phyloP scores from a whole-genome alignment of 2,329 filamentous ascomycete species.

The Atkinsonella hypoxylon region DNA sequence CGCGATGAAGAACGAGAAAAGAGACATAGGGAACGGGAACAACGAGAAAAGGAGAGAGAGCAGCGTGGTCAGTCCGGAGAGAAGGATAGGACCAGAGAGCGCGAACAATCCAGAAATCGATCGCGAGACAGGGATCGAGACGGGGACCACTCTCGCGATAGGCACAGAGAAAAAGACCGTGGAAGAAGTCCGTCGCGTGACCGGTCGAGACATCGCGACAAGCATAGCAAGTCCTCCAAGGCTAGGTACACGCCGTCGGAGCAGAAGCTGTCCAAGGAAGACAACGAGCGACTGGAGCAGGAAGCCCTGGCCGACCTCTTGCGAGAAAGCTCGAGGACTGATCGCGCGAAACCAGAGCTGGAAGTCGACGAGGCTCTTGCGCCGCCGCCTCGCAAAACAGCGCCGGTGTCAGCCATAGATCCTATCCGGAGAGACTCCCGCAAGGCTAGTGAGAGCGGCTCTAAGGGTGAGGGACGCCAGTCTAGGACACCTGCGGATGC shows the following conservation, averaged over 20 bases:
- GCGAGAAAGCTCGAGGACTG: constrained; percentile 42
- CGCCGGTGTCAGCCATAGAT: constrained; percentile 46
- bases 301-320: constrained; percentile 46
- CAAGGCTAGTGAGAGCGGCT: constrained; percentile 21
- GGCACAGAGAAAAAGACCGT: constrained; percentile 14
- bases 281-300: constrained; percentile 44
- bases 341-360: constrained; percentile 38
- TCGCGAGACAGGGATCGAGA: constrained; percentile 21
- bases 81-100: not conserved
- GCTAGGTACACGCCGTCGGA: constrained; percentile 29
- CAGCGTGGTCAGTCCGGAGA: constrained; percentile 3
- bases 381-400: constrained; percentile 40
- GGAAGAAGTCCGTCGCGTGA: constrained; percentile 21
- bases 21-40: constrained; percentile 27
- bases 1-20: constrained; percentile 29
- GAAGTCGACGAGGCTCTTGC: constrained; percentile 44
- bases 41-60: constrained; percentile 25
- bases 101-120: constrained; percentile 16
- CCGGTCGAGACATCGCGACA: constrained; percentile 19
- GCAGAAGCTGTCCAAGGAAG: constrained; percentile 43
- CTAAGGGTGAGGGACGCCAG: constrained; percentile 24
- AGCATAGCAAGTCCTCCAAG: constrained; percentile 18
- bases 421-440: constrained; percentile 36
- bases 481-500: constrained; percentile 15
- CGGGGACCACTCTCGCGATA: constrained; percentile 19